These are phyloP conservation scores for Speleostelium caveatum DNA, from an alignment of 78 protist genomes.

Conservation along the genomic window DNA sequence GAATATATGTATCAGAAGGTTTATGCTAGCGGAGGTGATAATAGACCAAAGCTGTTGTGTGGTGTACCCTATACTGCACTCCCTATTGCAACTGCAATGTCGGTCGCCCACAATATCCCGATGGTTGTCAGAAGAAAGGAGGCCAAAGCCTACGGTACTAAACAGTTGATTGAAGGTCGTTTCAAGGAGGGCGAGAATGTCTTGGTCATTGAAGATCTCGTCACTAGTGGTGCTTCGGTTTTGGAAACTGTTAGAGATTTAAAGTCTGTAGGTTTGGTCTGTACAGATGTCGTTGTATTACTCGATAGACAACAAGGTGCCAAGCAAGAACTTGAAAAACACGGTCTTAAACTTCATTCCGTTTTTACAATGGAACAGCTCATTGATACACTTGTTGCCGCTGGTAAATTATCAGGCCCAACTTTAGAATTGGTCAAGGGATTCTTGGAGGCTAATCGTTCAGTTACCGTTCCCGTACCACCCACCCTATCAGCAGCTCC, in stretches of 20 bases:
- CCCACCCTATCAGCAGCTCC: constrained; percentile 14
- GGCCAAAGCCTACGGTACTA: constrained; percentile 91
- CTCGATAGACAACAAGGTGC: constrained; percentile 92
- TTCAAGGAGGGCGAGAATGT: constrained; percentile 78
- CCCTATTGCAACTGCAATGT: constrained; percentile 90
- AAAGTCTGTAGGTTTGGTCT: constrained; percentile 69
- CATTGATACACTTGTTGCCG: constrained; percentile 36
- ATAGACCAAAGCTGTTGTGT: constrained; percentile 41
- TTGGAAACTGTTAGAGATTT: constrained; percentile 81
- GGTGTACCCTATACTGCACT: constrained; percentile 93
- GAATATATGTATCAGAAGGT: constrained; percentile 74
- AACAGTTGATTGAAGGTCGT: constrained; percentile 88
- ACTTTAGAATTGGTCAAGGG: constrained; percentile 38
- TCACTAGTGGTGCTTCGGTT: constrained; percentile 87
- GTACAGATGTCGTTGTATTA: constrained; percentile 86
- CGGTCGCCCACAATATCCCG: constrained; percentile 75
- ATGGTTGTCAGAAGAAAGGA: constrained; percentile 88
- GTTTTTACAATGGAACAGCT: constrained; percentile 71
- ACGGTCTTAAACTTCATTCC: constrained; percentile 65
- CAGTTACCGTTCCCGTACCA: constrained; percentile 44
- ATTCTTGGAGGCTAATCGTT: constrained; percentile 57
- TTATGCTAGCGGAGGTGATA: not conserved
- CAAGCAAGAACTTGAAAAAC: constrained; percentile 22
- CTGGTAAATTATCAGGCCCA: constrained; percentile 38
- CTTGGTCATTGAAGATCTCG: constrained; percentile 91